These are phyloP conservation scores for Penicillium rolfsii DNA, from an alignment of 2,329 filamentous ascomycete genomes.

Conservation along the genomic window DNA sequence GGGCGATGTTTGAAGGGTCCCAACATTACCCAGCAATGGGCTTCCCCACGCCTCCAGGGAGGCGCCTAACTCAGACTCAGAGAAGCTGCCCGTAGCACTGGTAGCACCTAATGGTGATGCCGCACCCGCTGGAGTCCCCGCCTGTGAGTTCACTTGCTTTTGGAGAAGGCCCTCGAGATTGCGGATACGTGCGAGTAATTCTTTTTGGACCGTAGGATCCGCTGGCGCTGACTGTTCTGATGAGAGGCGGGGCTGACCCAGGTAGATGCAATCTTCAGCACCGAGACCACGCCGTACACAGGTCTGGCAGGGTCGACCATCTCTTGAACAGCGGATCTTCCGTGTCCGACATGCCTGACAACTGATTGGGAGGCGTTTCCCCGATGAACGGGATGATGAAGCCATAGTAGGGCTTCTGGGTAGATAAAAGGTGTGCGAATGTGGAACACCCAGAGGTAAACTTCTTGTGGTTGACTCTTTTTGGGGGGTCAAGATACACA, in stretches of 20 bases:
- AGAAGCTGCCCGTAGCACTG: conserved; percentile 34
- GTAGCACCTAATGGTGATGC: conserved; percentile 33
- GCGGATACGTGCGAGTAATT: conserved; percentile 40
- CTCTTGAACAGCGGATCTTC: conserved; percentile 47
- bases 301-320: conserved; percentile 45
- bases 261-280: conserved; percentile 43
- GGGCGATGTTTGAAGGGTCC: conserved; percentile 36
- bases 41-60: conserved; percentile 26
- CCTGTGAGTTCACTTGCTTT: conserved; percentile 35
- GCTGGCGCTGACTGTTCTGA: conserved; percentile 28
- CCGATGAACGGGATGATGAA: conserved; percentile 32
- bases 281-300: conserved; percentile 45
- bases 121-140: conserved; percentile 27
- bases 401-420: conserved; percentile 25
- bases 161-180: conserved; percentile 43
- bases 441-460: not conserved
- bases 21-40: conserved; percentile 33
- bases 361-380: conserved; percentile 45
- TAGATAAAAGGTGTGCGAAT: not conserved
- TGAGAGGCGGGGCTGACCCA: conserved; percentile 40
- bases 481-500: not conserved
- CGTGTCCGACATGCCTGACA: conserved; percentile 47
- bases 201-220: conserved; percentile 35
- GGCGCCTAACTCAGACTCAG: conserved; percentile 29
- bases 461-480: not conserved